Evolutionary conservation across 331 rosid species (phyloP).

Genomic region (Phaseolus coccineus): DNA sequence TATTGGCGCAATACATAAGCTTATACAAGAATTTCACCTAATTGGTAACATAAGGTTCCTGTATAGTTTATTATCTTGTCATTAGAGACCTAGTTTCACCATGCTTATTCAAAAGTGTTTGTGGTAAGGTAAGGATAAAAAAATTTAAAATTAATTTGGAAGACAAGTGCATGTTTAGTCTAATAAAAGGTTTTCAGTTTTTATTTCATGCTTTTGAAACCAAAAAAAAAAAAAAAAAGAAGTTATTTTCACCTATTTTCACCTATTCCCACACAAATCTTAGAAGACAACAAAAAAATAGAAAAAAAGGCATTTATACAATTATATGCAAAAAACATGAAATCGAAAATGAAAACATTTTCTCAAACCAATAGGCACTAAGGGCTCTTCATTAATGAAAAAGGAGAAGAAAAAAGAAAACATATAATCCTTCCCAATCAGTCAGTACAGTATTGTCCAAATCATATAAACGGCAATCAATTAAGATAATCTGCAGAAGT

Average conservation of each 20-base stretch:
- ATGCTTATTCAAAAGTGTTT: neutral
- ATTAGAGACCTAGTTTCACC: slow-evolving; percentile 17
- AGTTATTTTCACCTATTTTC: neutral
- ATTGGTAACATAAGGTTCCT: slow-evolving; percentile 12
- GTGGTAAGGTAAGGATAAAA: slow-evolving; percentile 8
- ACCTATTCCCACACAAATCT: neutral
- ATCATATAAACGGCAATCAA: neutral
- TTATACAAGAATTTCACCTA: neutral
- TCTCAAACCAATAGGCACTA: neutral
- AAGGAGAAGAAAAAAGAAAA: neutral
- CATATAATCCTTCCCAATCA: slow-evolving; percentile 10
- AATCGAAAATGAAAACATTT: neutral
- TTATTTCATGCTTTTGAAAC: neutral
- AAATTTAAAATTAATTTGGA: slow-evolving; percentile 21
- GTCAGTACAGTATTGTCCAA: slow-evolving; percentile 28
- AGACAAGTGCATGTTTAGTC: neutral
- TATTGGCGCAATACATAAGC: slow-evolving; percentile 18
- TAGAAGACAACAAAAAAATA: neutral
- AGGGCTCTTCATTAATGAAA: neutral
- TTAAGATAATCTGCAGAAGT: slow-evolving; percentile 13
- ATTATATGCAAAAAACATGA: neutral
- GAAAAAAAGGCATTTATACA: neutral
- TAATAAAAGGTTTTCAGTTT: neutral
- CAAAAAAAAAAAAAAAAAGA: neutral
- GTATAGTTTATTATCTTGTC: slow-evolving; percentile 15